phyloP scores from a whole-genome alignment of 2,329 filamentous ascomycete genomes.

The Cercospora sesami region DNA sequence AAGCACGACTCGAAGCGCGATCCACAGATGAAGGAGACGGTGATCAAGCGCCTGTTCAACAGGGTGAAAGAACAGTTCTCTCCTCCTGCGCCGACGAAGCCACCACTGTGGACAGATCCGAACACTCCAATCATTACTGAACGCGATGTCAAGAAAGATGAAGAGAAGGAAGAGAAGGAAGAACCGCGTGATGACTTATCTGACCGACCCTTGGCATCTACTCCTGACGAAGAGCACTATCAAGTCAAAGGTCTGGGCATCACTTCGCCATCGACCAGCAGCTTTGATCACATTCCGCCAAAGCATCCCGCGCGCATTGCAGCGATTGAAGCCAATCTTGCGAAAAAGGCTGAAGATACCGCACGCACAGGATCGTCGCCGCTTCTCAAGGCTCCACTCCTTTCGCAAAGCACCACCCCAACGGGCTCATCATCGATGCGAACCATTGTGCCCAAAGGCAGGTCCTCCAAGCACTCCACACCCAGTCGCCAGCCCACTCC shows the following conservation, averaged over 20 bases:
- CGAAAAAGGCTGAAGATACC: not conserved
- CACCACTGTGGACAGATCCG: not conserved
- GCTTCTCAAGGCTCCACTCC: not conserved
- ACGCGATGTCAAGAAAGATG: not conserved
- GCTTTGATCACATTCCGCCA: not conserved
- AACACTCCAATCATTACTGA: constrained; percentile 3
- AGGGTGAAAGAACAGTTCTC: constrained; percentile 6
- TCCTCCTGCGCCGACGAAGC: not conserved
- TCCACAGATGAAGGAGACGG: constrained; percentile 13
- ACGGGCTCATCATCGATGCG: not conserved
- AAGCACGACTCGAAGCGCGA: constrained; percentile 7
- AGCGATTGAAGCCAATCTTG: not conserved
- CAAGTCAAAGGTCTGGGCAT: constrained; percentile 10
- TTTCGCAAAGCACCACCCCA: not conserved
- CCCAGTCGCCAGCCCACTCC: not conserved
- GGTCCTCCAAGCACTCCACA: not conserved
- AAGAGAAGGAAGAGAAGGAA: not conserved
- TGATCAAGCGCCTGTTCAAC: constrained; percentile 12
- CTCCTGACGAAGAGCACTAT: constrained; percentile 14
- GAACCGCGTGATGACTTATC: not conserved
- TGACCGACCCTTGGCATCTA: constrained; percentile 5
- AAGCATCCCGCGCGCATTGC: not conserved
- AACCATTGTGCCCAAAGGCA: not conserved
- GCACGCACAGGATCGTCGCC: not conserved
- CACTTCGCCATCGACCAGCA: not conserved